Percentiles rank a stretch among this genome's conserved stretches.
These are phyloP conservation scores for Alternaria triticimaculans DNA, from an alignment of 2,329 filamentous ascomycete species.

Conservation along the genomic window DNA sequence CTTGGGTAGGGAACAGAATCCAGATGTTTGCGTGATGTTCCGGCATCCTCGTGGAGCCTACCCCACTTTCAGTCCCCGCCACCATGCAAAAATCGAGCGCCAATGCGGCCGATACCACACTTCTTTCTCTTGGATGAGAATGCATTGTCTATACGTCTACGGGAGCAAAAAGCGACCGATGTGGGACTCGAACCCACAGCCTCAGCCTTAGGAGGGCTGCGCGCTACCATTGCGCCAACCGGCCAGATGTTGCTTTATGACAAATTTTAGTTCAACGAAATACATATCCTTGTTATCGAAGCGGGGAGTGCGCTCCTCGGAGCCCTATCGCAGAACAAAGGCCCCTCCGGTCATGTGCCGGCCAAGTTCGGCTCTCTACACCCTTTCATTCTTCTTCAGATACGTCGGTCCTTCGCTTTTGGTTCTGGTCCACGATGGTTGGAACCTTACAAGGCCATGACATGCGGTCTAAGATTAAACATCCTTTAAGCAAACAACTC, in stretches of 20 bases:
- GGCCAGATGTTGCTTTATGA: slow-evolving; percentile 21
- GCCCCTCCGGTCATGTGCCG: neutral
- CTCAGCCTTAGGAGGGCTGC: slow-evolving; percentile 50
- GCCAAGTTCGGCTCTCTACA: neutral
- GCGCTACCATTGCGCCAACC: slow-evolving; percentile 51
- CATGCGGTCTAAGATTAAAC: too few relatives aligned
- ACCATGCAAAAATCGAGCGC: neutral
- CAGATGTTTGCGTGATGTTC: neutral
- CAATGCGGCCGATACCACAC: neutral
- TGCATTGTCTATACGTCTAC: neutral
- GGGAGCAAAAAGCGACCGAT: slow-evolving; percentile 34
- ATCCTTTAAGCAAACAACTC: too few relatives aligned
- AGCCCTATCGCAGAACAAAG: neutral
- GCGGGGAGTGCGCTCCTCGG: too few relatives aligned
- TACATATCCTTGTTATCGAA: neutral
- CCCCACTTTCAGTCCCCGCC: neutral
- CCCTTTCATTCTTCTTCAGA: neutral
- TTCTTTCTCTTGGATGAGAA: neutral
- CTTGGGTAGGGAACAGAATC: too few relatives aligned
- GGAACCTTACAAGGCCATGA: neutral
- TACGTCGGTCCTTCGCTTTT: neutral
- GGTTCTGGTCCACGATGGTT: neutral
- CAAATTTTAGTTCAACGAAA: slow-evolving; percentile 1
- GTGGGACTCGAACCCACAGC: slow-evolving; percentile 49
- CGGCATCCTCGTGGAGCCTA: neutral